These are phyloP conservation scores for Jasminum sambac DNA, from an alignment of 257 asterid genomes.

Conservation along the genomic window DNA sequence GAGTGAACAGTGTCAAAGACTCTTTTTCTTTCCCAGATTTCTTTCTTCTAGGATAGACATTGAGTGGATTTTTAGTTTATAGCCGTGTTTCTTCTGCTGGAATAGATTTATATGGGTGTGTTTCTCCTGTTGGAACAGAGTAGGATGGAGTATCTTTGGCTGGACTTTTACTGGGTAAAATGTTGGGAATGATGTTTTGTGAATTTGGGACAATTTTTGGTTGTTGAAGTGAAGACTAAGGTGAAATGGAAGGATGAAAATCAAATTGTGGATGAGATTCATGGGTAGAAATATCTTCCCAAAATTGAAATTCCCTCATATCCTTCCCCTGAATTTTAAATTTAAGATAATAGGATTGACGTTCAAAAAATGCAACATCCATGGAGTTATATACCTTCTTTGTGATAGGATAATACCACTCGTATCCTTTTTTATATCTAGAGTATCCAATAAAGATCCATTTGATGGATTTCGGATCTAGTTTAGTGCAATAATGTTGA, in stretches of 20 bases:
- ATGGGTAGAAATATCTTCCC: background rate
- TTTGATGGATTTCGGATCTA: background rate
- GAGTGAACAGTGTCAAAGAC: background rate
- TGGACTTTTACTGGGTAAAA: no score
- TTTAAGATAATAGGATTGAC: constrained; percentile 7
- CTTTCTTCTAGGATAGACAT: constrained; percentile 3
- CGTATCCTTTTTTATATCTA: no score
- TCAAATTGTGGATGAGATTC: background rate
- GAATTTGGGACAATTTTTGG: no score
- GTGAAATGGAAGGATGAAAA: background rate
- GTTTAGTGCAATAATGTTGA: background rate
- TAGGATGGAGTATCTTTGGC: no score
- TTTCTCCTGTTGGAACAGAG: no score
- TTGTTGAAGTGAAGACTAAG: background rate
- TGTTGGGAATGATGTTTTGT: no score
- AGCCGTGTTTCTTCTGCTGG: no score
- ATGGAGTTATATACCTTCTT: no score
- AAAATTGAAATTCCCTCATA: background rate
- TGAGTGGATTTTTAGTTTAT: background rate
- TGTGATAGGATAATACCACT: no score
- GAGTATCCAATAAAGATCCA: no score
- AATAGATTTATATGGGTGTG: no score
- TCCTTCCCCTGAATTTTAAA: constrained; percentile 16
- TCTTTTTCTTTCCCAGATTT: background rate
- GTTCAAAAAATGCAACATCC: constrained; percentile 1